A percentile compares a stretch with the other conserved stretches of the same genome.
Evolutionary conservation across 2,329 filamentous ascomycete genomes (phyloP).

Genomic region (Myriosclerotinia scirpicola): DNA sequence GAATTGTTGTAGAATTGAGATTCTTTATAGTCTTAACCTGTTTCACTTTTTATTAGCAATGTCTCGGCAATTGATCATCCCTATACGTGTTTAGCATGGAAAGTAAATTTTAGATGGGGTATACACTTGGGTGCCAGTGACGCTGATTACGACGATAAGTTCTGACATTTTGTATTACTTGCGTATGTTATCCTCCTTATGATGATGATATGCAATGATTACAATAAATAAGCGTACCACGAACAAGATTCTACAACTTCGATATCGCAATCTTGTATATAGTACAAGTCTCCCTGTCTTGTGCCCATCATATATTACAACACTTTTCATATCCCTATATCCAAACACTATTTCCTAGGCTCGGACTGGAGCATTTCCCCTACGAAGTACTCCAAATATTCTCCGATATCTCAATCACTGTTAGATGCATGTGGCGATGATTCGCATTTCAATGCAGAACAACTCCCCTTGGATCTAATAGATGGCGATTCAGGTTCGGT

Average conservation of each 20-base stretch:
- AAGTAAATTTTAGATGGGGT: no score
- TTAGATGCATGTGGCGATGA: background rate
- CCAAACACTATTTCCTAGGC: background rate
- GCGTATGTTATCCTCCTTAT: background rate
- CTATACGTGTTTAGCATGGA: no score
- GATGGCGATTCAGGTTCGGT: no score
- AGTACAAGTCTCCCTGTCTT: background rate
- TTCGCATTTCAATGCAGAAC: background rate
- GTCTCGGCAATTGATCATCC: background rate
- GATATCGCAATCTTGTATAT: background rate
- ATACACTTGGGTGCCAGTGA: background rate
- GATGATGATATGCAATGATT: background rate
- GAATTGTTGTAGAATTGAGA: conserved; percentile 43
- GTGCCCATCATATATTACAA: background rate
- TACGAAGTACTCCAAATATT: background rate
- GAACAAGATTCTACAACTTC: background rate
- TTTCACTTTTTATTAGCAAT: background rate
- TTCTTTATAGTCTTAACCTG: background rate
- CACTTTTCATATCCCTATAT: background rate
- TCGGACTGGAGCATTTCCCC: background rate
- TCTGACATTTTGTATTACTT: background rate
- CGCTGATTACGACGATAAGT: conserved; percentile 10
- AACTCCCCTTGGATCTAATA: background rate
- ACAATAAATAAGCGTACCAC: background rate
- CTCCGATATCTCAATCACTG: no score